phyloP scores from a whole-genome alignment of 2,329 filamentous ascomycete species.

The Alternaria dauci region DNA sequence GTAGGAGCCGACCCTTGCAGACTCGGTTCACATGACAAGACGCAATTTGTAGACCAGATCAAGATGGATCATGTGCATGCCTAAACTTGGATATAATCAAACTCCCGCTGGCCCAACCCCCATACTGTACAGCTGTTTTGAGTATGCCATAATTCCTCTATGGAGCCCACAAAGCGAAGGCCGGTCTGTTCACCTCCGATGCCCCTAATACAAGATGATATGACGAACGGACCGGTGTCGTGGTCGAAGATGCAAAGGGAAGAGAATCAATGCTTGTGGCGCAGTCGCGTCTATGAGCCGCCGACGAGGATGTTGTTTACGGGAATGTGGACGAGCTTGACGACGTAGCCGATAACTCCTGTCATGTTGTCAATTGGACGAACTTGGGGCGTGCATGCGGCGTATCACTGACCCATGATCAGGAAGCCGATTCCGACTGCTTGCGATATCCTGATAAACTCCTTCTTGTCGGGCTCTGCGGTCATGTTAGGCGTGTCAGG shows the following conservation, averaged over 20 bases:
- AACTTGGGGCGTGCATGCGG: neutral
- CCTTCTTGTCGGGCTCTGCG: constrained; percentile 54
- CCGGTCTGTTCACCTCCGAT: constrained; percentile 9
- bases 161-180: constrained; percentile 6
- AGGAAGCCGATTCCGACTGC: constrained; percentile 63
- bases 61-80: constrained; percentile 22
- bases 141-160: constrained; percentile 17
- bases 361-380: constrained; percentile 5
- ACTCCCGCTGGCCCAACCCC: constrained; percentile 47
- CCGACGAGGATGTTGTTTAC: constrained; percentile 64
- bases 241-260: constrained; percentile 21
- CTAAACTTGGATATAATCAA: constrained; percentile 46
- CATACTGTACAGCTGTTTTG: constrained; percentile 44
- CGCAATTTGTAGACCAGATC: neutral
- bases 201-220: constrained; percentile 25
- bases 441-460: constrained; percentile 58
- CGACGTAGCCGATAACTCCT: constrained; percentile 61
- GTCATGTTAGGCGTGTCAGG: constrained; percentile 38
- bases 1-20: constrained; percentile 7
- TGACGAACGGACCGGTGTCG: constrained; percentile 23
- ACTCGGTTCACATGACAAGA: neutral
- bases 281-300: constrained; percentile 42
- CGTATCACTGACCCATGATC: constrained; percentile 54
- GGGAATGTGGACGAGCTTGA: constrained; percentile 63
- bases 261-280: constrained; percentile 19